Evolutionary conservation across 306 rosid species (phyloP).

Genomic region (Pterocarpus santalinus): DNA sequence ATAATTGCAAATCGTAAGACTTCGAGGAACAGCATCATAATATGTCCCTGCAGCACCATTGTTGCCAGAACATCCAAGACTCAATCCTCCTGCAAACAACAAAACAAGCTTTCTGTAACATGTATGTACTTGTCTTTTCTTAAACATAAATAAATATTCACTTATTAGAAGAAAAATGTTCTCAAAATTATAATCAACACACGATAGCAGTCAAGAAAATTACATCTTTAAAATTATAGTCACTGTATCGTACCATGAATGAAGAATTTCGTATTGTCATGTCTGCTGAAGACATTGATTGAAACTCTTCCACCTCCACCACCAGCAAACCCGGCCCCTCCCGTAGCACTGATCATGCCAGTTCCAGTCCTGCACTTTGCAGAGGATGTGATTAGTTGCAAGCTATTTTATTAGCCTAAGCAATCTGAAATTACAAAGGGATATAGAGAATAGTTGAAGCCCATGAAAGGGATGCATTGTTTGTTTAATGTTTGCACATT

Average conservation of each 20-base stretch:
- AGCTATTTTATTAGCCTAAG: slow-evolving; percentile 48
- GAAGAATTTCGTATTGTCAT: slow-evolving; percentile 69
- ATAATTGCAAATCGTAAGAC: slow-evolving; percentile 78
- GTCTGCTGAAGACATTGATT: slow-evolving; percentile 84
- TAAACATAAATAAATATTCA: slow-evolving; percentile 22
- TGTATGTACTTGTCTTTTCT: background rate
- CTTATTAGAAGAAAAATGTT: slow-evolving; percentile 3
- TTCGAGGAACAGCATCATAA: slow-evolving; percentile 94
- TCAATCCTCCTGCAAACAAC: slow-evolving; percentile 76
- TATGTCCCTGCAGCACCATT: slow-evolving; percentile 98
- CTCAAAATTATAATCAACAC: slow-evolving; percentile 14
- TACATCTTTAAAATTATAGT: slow-evolving; percentile 33
- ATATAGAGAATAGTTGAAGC: slow-evolving; percentile 37
- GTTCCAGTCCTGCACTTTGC: slow-evolving; percentile 88
- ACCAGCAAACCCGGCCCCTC: slow-evolving; percentile 94
- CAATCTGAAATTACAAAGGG: slow-evolving; percentile 35
- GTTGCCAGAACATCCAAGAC: slow-evolving; percentile 90
- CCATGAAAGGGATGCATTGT: background rate
- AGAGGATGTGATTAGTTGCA: slow-evolving; percentile 50
- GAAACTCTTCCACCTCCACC: slow-evolving; percentile 96
- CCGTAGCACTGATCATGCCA: slow-evolving; percentile 83
- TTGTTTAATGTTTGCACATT: slow-evolving; percentile 13
- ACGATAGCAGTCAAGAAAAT: slow-evolving; percentile 21
- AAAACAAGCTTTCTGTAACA: slow-evolving; percentile 33
- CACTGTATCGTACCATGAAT: slow-evolving; percentile 71